Base-by-base conservation (phyloP, 176 grass and related monocot genomes). In the Oryza australiensis region DNA sequence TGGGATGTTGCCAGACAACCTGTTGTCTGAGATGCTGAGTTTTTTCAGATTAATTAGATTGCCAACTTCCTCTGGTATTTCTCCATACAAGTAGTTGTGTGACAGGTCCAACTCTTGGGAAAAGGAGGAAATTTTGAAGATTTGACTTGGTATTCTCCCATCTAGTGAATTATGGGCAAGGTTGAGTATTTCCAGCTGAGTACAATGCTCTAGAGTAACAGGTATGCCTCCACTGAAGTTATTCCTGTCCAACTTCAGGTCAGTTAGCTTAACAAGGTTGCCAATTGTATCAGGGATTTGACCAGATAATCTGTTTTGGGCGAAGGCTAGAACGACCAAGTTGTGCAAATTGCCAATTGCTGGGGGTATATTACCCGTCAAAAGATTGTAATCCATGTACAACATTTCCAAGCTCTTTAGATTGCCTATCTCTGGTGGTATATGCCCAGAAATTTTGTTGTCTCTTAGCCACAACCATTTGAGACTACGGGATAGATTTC, bases 61-160 rank as follows among this genome's bases (percentile, higher is more conserved):
- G 13, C 91, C 87, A 12, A 97, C 48, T 38, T 79, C 94, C 20
- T 15, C 27, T 0, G 94, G 84, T 62, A 97, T 20, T 3, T 7
- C 12, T 4, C 87, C 91, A 26, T 26, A 76, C 9, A 97, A 41
- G 22, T 73, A 43, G 63, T 93, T 97, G 60, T 89, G n/a, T 18
- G 94, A 97, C 65, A 91, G 59, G 57, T 97, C 86, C 3, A 91
- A 29, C 5, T 32, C 70, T 41, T 38, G 2, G 26, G 76, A 87
- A 22, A 87, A 68, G 0, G 86, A 83, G 78, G 26, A 77, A 53
- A 93, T 75, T 37, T 64, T 73, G 7, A 88, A 14, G 7, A 94
- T 62, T 10, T 63, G 10, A 9, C 64, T 86, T 12, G 94, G 91
- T 78, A 97, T 90, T 9, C 24, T 42, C 7, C 91, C 89, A 59